Evolutionary conservation across 768 basidiomycete genomes (phyloP).

Genomic region (Rhodocollybia butyracea): DNA sequence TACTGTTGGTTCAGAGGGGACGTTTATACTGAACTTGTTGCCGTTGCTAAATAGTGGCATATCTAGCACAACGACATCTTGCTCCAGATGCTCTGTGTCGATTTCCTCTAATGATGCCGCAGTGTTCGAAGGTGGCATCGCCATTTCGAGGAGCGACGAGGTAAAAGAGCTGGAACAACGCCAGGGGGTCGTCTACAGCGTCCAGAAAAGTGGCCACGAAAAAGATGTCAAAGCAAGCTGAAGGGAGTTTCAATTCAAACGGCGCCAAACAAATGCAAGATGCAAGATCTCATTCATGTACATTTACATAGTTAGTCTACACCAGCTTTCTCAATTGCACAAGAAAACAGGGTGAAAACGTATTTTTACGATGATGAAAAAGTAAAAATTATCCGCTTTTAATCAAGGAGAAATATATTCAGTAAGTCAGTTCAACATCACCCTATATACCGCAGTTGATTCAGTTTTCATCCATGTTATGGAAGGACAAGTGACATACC

Average conservation of each 20-base stretch:
- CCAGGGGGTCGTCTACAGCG: too few species aligned
- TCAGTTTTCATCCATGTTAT: slow-evolving; percentile 9
- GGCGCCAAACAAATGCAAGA: slow-evolving; percentile 5
- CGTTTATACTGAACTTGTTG: slow-evolving; percentile 55
- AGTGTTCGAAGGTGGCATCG: background rate
- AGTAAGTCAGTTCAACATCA: slow-evolving; percentile 55
- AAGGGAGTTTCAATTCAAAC: slow-evolving; percentile 2
- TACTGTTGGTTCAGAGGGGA: slow-evolving; percentile 46
- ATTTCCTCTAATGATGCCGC: slow-evolving; percentile 23
- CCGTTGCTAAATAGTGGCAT: slow-evolving; percentile 41
- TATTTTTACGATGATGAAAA: too few species aligned
- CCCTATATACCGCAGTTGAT: slow-evolving; percentile 30
- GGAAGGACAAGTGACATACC: slow-evolving; percentile 32
- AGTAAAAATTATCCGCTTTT: too few species aligned
- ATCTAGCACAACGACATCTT: slow-evolving; percentile 45
- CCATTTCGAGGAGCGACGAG: background rate
- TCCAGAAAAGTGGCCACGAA: background rate
- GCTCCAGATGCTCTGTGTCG: slow-evolving; percentile 40
- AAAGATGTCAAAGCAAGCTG: background rate
- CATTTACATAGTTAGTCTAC: background rate
- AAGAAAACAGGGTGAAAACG: too few species aligned
- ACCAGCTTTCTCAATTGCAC: background rate
- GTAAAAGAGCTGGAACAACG: background rate
- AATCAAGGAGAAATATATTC: too few species aligned
- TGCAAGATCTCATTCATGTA: background rate